Evolutionary conservation across 2,329 filamentous ascomycete genomes (phyloP), one percentile per base, ranked within the genome.

Genomic region (Niveomyces coronatus): DNA sequence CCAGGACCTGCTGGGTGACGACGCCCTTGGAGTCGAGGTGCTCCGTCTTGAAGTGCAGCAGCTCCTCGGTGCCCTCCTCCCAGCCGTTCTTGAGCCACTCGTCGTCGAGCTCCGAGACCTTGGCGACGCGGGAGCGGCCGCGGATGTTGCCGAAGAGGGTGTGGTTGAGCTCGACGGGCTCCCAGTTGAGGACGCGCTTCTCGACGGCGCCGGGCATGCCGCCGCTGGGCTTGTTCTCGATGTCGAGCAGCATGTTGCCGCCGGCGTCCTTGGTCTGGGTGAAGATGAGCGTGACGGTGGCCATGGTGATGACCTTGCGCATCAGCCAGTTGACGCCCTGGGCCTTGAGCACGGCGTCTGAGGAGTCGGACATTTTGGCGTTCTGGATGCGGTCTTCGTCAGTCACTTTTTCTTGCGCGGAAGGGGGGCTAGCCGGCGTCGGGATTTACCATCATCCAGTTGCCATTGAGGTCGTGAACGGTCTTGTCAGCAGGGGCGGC

Each of bases 321-420:
- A 42, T 45, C 36, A 47, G 28, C 45, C 45, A 47, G 41, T 43
- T 45, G 37, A 47, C 44, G 17, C 44, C 44, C 37, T 47, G 45
- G 19, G 42, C 38, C 39, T 42, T 45, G 28, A 47, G 45, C 13
- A 47, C 37, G 19, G 36, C 39, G 26, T 47, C 45, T 5, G 43
- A 44, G 26, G 42, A 42, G 30, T 44, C 45, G 17, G 45, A 47
- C 18, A 47, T 15, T 18, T 35, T 36, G 33, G 33, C 29, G 28
- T 41, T 41, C 39, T 41, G 19, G 29, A 28, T 17, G 11, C 22
- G 17, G 14, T 11, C 17, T 13, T 14, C 11, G 39, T 41, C 28
- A 41, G 39, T 8, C 17, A 18, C 35, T 24, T 29, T 39, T n/a
- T 18, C 7, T 22, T n/a, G 16, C 4, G 9, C 31, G 24, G 17